phyloP scores from a whole-genome alignment of 2,329 filamentous ascomycete genomes.

The Calonectria hawksworthii region DNA sequence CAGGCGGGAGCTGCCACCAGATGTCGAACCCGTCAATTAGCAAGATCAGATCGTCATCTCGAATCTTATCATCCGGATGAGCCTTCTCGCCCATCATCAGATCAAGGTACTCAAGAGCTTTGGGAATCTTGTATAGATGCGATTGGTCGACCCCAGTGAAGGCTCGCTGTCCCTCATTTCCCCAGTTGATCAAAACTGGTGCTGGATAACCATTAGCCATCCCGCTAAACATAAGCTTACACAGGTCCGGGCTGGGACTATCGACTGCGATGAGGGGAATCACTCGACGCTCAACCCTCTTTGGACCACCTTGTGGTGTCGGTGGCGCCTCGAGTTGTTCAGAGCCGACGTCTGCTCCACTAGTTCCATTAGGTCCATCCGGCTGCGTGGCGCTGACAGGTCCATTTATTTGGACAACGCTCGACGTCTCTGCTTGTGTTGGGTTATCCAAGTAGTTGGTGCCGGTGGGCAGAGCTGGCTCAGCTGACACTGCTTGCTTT shows the following conservation, averaged over 20 bases:
- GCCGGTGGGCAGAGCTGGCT: neutral
- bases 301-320: no score
- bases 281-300: conserved; percentile 25
- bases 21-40: conserved; percentile 44
- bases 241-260: conserved; percentile 40
- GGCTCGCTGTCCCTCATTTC: conserved; percentile 26
- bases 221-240: conserved; percentile 44
- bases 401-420: neutral
- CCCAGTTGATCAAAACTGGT: conserved; percentile 47
- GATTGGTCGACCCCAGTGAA: conserved; percentile 34
- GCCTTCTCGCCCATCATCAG: neutral
- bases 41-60: conserved; percentile 42
- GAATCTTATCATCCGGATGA: conserved; percentile 18
- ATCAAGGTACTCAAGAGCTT: conserved; percentile 44
- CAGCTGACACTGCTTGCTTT: neutral
- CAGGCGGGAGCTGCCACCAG: conserved; percentile 48
- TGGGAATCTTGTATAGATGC: conserved; percentile 46
- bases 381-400: neutral
- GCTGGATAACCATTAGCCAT: conserved; percentile 43
- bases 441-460: neutral
- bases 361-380: neutral
- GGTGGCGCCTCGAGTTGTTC: neutral
- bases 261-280: conserved; percentile 33
- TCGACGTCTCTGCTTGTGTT: neutral
- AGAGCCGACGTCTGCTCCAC: neutral